Conservation (phyloP, 2,329 filamentous ascomycete species). For the Diplodia corticola region DNA sequence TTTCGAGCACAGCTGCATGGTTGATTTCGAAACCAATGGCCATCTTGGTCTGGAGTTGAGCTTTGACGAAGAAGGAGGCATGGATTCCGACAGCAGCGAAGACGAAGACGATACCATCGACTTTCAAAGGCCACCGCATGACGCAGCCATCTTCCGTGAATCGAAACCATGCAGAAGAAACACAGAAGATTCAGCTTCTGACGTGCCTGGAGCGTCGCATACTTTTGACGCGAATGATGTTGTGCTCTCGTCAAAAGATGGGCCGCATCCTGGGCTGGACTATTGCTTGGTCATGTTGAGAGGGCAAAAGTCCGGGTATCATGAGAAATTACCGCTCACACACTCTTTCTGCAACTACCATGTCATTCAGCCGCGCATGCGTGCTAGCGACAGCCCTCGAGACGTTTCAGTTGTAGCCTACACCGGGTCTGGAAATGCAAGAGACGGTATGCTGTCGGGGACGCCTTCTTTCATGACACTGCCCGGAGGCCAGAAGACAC, state of each 20-base stretch:
- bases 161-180: no score
- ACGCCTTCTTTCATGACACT: slow-evolving; percentile 24
- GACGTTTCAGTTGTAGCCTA: neutral
- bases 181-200: neutral
- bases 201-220: neutral
- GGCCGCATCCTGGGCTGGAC: slow-evolving; percentile 22
- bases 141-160: no score
- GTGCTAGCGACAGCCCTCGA: neutral
- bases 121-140: neutral
- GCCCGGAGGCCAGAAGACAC: slow-evolving; percentile 15
- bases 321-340: no score
- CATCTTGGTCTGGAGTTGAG: neutral
- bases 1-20: neutral
- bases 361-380: neutral
- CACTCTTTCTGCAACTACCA: neutral
- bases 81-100: neutral
- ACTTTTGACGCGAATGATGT: neutral
- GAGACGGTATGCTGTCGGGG: slow-evolving; percentile 1
- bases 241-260: slow-evolving; percentile 12
- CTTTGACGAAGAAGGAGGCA: neutral
- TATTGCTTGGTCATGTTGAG: slow-evolving; percentile 4
- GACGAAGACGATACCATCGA: neutral
- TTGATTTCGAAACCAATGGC: neutral
- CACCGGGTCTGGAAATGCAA: slow-evolving; percentile 3
- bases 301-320: neutral